Evolutionary conservation across 768 basidiomycete species (phyloP), one percentile per base, ranked within the genome.

Genomic region (Solioccasus polychromus): DNA sequence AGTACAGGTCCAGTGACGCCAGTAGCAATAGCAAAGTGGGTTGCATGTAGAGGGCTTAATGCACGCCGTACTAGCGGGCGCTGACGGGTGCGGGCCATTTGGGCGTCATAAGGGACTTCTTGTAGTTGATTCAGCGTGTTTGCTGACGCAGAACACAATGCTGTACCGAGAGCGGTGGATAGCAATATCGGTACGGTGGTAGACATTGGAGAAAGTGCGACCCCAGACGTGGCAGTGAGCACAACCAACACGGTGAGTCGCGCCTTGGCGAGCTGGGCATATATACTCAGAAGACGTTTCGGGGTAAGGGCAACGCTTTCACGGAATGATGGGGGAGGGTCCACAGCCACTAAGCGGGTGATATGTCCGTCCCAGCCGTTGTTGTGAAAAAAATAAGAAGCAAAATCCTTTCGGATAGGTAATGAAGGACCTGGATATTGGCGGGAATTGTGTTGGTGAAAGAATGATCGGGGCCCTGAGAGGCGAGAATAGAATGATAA

Each of bases 61-160:
- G 85, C 83, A 25, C 85, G 73, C 15, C 89, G 80, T 2, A 92
- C 92, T 20, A 99, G 79, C 0, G 95, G 93, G 15, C 96, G 74
- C 44, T 75, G 83, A 24, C 94, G 80, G 0, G 96, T 98, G 36
- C 96, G 80, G 0, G 83, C 76, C 85, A 97, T 98, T 62, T 99
- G 96, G 0, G 96, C 94, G 59, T 99, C 96, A 53, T 92, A 90
- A 0, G 96, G 96, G 7, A 90, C 75, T 68, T 99, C 96, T 59
- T 93, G 86, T 3, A 98, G 71, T 64, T 99, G 92, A 68, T 99
- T 99, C 57, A 96, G 74, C 2, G 95, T 78, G 62, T 97, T 97
- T 23, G 96, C 96, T 0, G 93, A 89, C 3, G 92, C 91, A 5
- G 88, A 85, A 63, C 93, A 96, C 34, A 99, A 75, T 0, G 85